Evolutionary conservation across 768 basidiomycete genomes (phyloP), one percentile per base, ranked within the genome.

Genomic region (Pisolithus albus): DNA sequence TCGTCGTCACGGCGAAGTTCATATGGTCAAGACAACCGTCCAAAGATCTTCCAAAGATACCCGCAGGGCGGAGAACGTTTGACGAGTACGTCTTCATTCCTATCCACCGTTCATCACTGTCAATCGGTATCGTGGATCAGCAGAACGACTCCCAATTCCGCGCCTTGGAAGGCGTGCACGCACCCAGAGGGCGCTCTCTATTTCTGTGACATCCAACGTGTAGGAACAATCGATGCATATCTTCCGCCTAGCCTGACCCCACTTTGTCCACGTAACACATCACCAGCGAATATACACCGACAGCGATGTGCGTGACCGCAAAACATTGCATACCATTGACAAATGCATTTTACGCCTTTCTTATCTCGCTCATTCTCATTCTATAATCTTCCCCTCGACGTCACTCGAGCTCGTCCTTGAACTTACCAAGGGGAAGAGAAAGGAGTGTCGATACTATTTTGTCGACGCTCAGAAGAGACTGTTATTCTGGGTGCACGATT

Each of bases 181-280:
- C 62, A 66, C 38, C 60, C 56, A n/a, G 65, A 65, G 45, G 65
- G 65, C 10, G 52, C 55, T 28, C 56, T 54, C 21, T 59, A 59
- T 45, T 66, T 65, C 47, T 62, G 55, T 47, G 44, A 62, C 41
- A n/a, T 37, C 13, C 52, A 59, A 43, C 56, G 54, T 26, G 61
- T 65, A 39, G n/a, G 55, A 5, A 26, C 42, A 46, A 1, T 16
- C 30, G 15, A 13, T 13, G 37, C 24, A 16, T 26, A 16, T 16
- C 6, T 10, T 43, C 32, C 24, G 6, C 9, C 19, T 39, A 18
- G n/a, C 10, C 7, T 16, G 13, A 49, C 44, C 26, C 47, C 40
- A 15, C 6, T 24, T 24, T 34, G 23, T 19, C 16, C 5, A 1
- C 4, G 10, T 26, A 18, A 10, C 28, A 34, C 13, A 11, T 5